These are phyloP conservation scores for Zarea fungicola DNA, from an alignment of 2,329 filamentous ascomycete genomes.

Conservation along the genomic window DNA sequence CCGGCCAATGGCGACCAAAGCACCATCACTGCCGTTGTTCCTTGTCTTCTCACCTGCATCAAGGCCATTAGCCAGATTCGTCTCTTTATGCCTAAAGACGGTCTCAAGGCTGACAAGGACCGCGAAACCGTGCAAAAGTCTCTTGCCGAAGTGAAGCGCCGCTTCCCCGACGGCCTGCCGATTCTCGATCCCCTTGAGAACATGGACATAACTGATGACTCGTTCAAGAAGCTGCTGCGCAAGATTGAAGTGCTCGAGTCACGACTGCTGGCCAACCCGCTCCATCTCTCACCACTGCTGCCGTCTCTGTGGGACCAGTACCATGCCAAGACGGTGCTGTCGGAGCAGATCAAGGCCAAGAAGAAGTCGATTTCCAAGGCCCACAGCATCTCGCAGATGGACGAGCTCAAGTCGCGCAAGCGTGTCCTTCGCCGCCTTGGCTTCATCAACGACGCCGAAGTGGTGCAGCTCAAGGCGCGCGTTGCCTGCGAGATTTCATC, in stretches of 20 bases:
- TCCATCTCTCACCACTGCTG: conserved; percentile 84
- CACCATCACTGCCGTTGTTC: conserved; percentile 46
- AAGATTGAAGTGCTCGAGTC: conserved; percentile 98
- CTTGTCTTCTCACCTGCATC: conserved; percentile 79
- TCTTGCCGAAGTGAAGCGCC: conserved; percentile 72
- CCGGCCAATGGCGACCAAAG: conserved; percentile 27
- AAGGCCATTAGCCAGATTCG: conserved; percentile 79
- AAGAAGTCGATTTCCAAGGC: conserved; percentile 85
- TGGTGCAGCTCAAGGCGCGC: conserved; percentile 93
- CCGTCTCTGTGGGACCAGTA: conserved; percentile 85
- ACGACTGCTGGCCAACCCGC: conserved; percentile 77
- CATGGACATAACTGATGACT: conserved; percentile 89
- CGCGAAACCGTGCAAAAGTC: conserved; percentile 62
- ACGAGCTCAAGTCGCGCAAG: conserved; percentile 94
- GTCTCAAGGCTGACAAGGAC: conserved; percentile 59
- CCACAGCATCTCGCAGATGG: conserved; percentile 83
- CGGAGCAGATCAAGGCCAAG: conserved; percentile 75
- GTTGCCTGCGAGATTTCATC: conserved; percentile 98
- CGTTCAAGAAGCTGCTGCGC: conserved; percentile 85
- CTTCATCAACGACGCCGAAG: conserved; percentile 93
- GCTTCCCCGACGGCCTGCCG: conserved; percentile 89
- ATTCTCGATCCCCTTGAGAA: conserved; percentile 90
- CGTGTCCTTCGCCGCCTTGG: conserved; percentile 87
- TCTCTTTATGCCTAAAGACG: conserved; percentile 74
- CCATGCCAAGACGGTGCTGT: conserved; percentile 68